Base-by-base conservation (phyloP, 371 early-diverging fungal genomes). In the Smittium culicis region DNA sequence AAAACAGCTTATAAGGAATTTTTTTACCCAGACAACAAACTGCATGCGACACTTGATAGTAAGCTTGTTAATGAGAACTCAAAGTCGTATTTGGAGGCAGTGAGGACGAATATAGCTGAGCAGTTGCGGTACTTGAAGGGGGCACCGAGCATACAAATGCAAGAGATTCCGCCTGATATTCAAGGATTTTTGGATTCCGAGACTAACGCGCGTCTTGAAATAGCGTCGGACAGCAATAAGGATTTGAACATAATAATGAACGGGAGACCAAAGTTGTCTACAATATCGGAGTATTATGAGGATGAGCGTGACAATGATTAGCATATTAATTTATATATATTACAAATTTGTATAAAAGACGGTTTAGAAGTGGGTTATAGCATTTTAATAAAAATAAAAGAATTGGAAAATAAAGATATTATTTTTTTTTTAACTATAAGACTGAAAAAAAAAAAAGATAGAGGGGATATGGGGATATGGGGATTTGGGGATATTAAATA, bases 81-180 rank as follows among this genome's bases (percentile, higher is more conserved):
- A 30, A 75, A 83, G 62, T 80, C 82, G 60, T 92, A 93, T 73
- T 77, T 99, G 45, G 83, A 93, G 58, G 82, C 85, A 31, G 81
- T 94, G 20, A 76, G 85, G 11, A 81, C 85, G 61, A 79, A 84
- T 33, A 86, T 98, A n/a, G 76, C 87, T 64, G 99, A 99, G 72
- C 93, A 98, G 65, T 79, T 99, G 64, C 77, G 94, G 67, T 84
- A 87, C 69, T 71, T 99, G 61, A 84, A 89, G 69, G 88, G 87
- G 2, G 95, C 96, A 20, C 99, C 99, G 0, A 90, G 92, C 68
- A 96, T 98, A 32, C 98, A 98, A 77, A 94, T 98, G 93, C 90
- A 91, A 20, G 78, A 76, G 66, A 72, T 77, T 32, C 78, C 78
- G 35, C 78, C 78, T 0, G 89, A 88, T 71, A 86, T 89, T 35